phyloP scores from a whole-genome alignment of 1,139 yeast species.

The Candida freyschussii region DNA sequence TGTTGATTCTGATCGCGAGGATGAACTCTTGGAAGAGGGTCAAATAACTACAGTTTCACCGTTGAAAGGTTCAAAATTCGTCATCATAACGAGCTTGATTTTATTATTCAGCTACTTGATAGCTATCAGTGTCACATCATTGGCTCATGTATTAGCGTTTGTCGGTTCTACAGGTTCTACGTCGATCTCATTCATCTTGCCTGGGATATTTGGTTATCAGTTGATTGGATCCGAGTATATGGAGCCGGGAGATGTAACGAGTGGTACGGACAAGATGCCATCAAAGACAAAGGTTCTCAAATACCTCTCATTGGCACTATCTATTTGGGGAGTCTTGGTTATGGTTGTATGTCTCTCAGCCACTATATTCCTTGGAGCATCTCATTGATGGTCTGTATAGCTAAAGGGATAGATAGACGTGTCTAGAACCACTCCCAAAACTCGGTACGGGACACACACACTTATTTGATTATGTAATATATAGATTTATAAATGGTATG shows the following conservation, averaged over 20 bases:
- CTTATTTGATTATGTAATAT: too few relatives aligned
- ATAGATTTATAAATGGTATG: too few relatives aligned
- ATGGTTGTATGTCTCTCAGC: conserved; percentile 77
- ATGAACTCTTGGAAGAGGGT: conserved; percentile 32
- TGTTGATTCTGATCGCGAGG: conserved; percentile 17
- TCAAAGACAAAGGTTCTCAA: conserved; percentile 42
- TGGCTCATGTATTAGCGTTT: conserved; percentile 83
- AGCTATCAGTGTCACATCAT: conserved; percentile 73
- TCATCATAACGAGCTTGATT: conserved; percentile 60
- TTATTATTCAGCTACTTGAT: conserved; percentile 59
- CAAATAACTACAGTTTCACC: conserved; percentile 23
- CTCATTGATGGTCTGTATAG: conserved; percentile 27
- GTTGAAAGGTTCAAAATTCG: conserved; percentile 42
- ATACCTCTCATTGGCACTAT: conserved; percentile 54
- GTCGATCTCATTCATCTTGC: conserved; percentile 85
- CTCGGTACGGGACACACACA: too few relatives aligned
- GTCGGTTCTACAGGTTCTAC: conserved; percentile 97
- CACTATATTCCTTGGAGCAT: conserved; percentile 60
- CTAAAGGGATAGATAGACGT: too few relatives aligned
- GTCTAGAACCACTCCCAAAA: too few relatives aligned
- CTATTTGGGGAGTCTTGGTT: conserved; percentile 73
- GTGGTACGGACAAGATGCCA: conserved; percentile 31
- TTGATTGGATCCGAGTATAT: conserved; percentile 48
- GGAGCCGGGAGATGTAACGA: conserved; percentile 27
- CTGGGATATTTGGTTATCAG: conserved; percentile 83